Conservation (phyloP, 2,329 filamentous ascomycete genomes). For the Trichophyton equinum region DNA sequence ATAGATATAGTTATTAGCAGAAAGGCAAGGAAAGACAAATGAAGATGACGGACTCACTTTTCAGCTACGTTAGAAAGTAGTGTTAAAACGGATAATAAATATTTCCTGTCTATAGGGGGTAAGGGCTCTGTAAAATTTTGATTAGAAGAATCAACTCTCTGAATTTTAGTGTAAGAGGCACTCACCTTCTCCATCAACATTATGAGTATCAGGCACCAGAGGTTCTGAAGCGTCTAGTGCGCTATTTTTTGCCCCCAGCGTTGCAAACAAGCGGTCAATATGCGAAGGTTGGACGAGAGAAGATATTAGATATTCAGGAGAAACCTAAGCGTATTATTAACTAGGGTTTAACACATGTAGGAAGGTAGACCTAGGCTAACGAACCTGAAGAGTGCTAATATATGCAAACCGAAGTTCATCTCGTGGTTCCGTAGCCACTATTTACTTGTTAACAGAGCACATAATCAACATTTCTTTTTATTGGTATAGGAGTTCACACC, state of each 20-base stretch:
- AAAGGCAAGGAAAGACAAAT: neutral
- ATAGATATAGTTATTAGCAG: slow-evolving; percentile 2
- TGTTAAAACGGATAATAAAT: slow-evolving; percentile 25
- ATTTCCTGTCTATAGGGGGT: slow-evolving; percentile 12
- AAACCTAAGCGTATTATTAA: slow-evolving; percentile 19
- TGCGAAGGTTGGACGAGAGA: slow-evolving; percentile 27
- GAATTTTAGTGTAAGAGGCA: no score
- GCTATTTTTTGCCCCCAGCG: slow-evolving; percentile 43
- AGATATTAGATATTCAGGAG: slow-evolving; percentile 20
- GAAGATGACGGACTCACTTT: slow-evolving; percentile 16
- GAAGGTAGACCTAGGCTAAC: slow-evolving; percentile 8
- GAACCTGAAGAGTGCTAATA: slow-evolving; percentile 39
- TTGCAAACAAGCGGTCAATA: slow-evolving; percentile 43
- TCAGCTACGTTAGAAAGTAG: slow-evolving; percentile 22
- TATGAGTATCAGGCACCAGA: neutral
- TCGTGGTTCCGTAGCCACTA: slow-evolving; percentile 43
- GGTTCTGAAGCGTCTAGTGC: slow-evolving; percentile 25
- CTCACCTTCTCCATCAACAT: neutral
- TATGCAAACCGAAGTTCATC: slow-evolving; percentile 50
- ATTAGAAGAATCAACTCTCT: neutral
- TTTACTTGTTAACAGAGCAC: neutral
- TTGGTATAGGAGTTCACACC: slow-evolving; percentile 17
- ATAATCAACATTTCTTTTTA: neutral
- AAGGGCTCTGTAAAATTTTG: neutral
- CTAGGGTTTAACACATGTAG: neutral